Evolutionary conservation across 2,329 filamentous ascomycete species (phyloP), one percentile per base, ranked within the genome.

Genomic region (Fusarium sp.): DNA sequence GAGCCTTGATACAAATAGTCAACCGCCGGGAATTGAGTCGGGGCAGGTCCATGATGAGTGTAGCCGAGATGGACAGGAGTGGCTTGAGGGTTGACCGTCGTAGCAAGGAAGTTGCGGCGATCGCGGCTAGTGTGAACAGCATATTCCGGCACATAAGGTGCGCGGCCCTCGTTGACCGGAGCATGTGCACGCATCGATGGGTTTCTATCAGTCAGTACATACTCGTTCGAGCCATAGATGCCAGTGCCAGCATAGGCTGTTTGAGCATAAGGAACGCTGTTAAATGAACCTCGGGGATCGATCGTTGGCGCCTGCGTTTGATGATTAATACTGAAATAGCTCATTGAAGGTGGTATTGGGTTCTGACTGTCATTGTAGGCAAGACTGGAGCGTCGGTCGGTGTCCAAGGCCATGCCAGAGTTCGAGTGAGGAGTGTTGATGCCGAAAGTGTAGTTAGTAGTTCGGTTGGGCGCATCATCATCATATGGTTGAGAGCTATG

Each of bases 321-420:
- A 61, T 42, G 42, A 65, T 69, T 65, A 69, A 66, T 53, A 67
- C 35, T 51, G 41, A 44, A 27, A 31, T 58, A 53, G 44, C 45
- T 64, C 39, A 59, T 57, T 39, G 43, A 51, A 51, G 58, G 53
- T 53, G 35, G 33, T 45, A 33, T 43, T 59, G 63, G 58, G 63
- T 56, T 58, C 66, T 69, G 58, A 69, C 66, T 69, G 49, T 68
- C 53, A 66, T 58, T 41, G 39, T 66, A 53, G 36, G 61, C 55
- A 39, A 64, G 49, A 50, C 61, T 65, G 41, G 51, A 38, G 45
- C 58, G 66, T 49, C 63, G 58, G 41, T 65, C 63, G 45, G 31
- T 50, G 39, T 42, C 55, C 33, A 36, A 15, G 29, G 52, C 27
- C 43, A 37, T 46, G 32, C 41, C 51, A 61, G 48, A 48, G 39